Evolutionary conservation across 78 protist species (phyloP), one percentile per base, ranked within the genome.

Genomic region (Mastigamoeba balamuthi): DNA sequence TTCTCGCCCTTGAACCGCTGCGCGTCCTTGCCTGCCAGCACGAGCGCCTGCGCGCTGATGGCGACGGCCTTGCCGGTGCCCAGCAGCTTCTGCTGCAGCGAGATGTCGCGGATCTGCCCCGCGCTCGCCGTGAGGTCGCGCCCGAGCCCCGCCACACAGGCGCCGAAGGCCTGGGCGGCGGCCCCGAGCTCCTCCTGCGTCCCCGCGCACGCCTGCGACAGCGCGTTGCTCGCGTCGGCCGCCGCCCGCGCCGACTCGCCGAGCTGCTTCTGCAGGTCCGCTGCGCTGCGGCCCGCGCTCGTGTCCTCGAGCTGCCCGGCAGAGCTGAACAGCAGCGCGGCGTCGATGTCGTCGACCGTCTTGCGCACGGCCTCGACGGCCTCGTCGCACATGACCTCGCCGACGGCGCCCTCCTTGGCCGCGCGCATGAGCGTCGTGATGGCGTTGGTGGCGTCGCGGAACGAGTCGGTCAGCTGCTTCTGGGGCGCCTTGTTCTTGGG

Each of bases 1-100:
- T n/a, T 84, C 72, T 72, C n/a, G n/a, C n/a, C n/a, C n/a, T 84
- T 79, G 80, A 78, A 80, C 39, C 90, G 38, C 64, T 85, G 90
- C 4, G 83, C 90, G 64, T 85, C 90, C 69, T 80, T 85, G 3
- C 79, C 75, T 0, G 84, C 80, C 9, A 78, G 35, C 0, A 80
- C 82, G 74, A 85, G 48, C 40, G 74, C 83, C 69, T 78, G 84
- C n/a, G 69, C 74, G 17, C 82, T 27, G 40, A 85, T 78, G 0
- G 72, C 27, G 3, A 85, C 42, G 4, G 88, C 79, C 41, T 84
- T 84, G 3, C 75, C 35, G 10, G 88, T 76, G 4, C 80, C 65
- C 4, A 84, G 40, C 9, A 84, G 71, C 44, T 77, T 76, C 76
- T 77, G 80, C 72, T 84, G 88, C 4, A 80, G 69, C 0, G 27